Evolutionary conservation across 1,284 basidiomycete species (phyloP).

Genomic region (Pisolithus thermaeus): DNA sequence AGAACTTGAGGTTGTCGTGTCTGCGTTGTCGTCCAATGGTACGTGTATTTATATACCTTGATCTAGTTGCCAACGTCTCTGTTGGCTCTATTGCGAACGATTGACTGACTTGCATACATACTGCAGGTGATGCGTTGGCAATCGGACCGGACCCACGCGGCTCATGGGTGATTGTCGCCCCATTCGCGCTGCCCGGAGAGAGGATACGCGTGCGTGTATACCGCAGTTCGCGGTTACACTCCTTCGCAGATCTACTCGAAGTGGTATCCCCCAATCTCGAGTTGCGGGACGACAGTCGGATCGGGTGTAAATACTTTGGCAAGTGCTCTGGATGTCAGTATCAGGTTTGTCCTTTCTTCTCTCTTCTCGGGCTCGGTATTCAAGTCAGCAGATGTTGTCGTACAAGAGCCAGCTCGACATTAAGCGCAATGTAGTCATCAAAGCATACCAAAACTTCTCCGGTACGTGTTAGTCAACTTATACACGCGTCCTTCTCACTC

Average conservation of each 20-base stretch:
- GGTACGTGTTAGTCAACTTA: constrained; percentile 30
- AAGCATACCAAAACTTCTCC: constrained; percentile 82
- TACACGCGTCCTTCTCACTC: background rate
- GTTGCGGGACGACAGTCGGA: constrained; percentile 58
- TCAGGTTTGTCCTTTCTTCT: constrained; percentile 41
- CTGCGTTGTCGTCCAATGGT: constrained; percentile 63
- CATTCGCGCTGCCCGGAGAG: constrained; percentile 82
- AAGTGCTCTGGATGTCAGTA: constrained; percentile 77
- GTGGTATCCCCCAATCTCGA: constrained; percentile 61
- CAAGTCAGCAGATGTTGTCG: constrained; percentile 65
- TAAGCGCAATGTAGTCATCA: constrained; percentile 84
- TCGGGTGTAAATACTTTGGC: constrained; percentile 85
- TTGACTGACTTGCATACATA: too few relatives aligned
- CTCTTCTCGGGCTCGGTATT: background rate
- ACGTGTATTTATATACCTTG: background rate
- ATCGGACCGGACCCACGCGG: constrained; percentile 40
- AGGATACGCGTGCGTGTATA: constrained; percentile 67
- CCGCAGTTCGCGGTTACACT: constrained; percentile 61
- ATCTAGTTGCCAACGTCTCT: too few relatives aligned
- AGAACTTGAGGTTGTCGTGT: constrained; percentile 65
- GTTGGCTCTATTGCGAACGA: too few relatives aligned
- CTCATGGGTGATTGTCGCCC: constrained; percentile 77
- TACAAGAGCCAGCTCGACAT: constrained; percentile 83
- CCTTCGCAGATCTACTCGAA: constrained; percentile 71
- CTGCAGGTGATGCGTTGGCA: constrained; percentile 66